phyloP scores from a whole-genome alignment of 148 eudicot genomes.

The Fagopyrum homotropicum region DNA sequence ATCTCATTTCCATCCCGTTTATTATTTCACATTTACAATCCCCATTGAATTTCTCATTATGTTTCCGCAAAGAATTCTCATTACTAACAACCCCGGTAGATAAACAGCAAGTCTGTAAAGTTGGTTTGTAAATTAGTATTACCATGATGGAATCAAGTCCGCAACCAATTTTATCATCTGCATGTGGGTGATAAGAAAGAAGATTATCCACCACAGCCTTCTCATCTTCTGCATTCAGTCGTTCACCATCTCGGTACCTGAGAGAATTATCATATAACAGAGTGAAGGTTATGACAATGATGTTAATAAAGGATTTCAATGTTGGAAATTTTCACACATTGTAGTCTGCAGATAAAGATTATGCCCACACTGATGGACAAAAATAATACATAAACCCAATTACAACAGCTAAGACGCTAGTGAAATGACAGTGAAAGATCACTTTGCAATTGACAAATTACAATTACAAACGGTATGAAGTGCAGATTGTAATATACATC shows the following conservation, averaged over 20 bases:
- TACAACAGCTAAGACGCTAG: background rate
- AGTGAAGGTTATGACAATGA: background rate
- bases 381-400: background rate
- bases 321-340: background rate
- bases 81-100: background rate
- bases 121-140: constrained; percentile 12
- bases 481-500: background rate
- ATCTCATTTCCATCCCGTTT: too few species aligned
- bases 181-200: constrained; percentile 69
- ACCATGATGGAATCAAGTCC: constrained; percentile 80
- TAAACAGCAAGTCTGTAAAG: background rate
- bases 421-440: background rate
- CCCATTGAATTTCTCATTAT: too few species aligned
- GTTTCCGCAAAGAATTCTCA: too few species aligned
- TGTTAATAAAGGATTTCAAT: background rate
- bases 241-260: constrained; percentile 79
- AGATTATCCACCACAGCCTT: constrained; percentile 53
- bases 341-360: background rate
- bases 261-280: background rate
- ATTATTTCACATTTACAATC: too few species aligned
- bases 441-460: background rate
- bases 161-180: constrained; percentile 78
- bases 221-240: constrained; percentile 51
- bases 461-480: too few species aligned
- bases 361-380: background rate